Base-by-base conservation (phyloP, 768 basidiomycete genomes). In the Trametes cingulata region DNA sequence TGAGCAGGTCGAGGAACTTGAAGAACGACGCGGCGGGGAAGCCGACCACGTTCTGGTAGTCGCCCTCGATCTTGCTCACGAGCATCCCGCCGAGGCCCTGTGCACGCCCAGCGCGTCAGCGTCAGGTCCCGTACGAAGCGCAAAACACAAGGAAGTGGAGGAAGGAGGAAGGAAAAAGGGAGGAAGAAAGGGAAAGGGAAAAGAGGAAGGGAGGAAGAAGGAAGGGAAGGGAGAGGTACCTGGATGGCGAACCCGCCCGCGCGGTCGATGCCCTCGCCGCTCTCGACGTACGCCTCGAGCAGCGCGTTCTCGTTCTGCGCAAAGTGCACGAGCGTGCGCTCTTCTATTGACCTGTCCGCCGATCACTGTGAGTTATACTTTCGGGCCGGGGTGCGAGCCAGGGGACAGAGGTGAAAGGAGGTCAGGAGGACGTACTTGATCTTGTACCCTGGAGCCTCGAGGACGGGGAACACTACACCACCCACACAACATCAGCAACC, bases 191-290 rank as follows among this genome's bases (percentile, higher is more conserved):
- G 43, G 49, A 47, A 25, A 51, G 54, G 33, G 20, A 37, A 22
- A n/a, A n/a, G 6, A 46, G 17, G 50, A 20, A 5, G 22, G 43
- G 49, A 47, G 27, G 52, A 54, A 33, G 20, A 37, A 22, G 19
- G 42, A 42, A 35, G 15, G 17, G 9, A 53, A n/a, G 37, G 19
- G 24, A 60, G 24, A 46, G 52, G 46, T 63, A 93, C 93, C 80
- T 98, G 96, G 40, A 94, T 85, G 1, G 93, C 94, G 71, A 98
- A 98, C 0, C 96, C 96, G 3, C 96, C 96, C 0, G 96, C 95
- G 19, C 93, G 82, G 68, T 94, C 90, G 41, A 86, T 70, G 0
- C 95, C 95, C 75, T 97, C 95, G 6, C 87, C 90, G 54, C 82
- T 88, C 36, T 93, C 86, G 19, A 85, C 92, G 65, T 98, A 98